A percentile compares a stretch with the other conserved stretches of the same genome.
Conservation (phyloP, 179 eudicot genomes). For the Vitellaria paradoxa region DNA sequence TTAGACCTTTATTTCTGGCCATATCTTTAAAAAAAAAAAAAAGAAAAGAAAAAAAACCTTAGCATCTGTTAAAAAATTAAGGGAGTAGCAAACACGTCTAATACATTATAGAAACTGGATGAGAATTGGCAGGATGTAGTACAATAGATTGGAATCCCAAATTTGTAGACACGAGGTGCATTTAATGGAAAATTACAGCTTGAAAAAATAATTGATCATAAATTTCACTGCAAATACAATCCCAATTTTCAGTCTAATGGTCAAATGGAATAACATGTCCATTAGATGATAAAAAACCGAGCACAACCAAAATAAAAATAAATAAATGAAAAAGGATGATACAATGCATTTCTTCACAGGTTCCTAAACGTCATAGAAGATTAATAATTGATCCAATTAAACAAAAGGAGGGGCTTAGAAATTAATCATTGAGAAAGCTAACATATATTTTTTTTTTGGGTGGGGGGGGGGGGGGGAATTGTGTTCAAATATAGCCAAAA, state of each 20-base stretch:
- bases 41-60: neutral
- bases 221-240: neutral
- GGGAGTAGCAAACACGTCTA: neutral
- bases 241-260: neutral
- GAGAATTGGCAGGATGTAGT: neutral
- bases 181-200: neutral
- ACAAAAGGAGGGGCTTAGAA: neutral
- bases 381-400: neutral
- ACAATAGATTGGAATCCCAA: neutral
- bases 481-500: no score
- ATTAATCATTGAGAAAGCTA: neutral
- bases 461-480: no score
- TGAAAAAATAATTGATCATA: neutral
- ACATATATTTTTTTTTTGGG: no score
- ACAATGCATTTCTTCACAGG: neutral
- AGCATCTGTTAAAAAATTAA: neutral
- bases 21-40: constrained; percentile 48
- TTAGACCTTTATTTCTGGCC: constrained; percentile 93
- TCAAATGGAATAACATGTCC: neutral
- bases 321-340: neutral
- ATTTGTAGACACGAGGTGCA: neutral
- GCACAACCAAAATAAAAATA: neutral
- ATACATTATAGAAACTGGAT: neutral
- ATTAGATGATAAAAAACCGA: neutral
- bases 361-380: neutral